Conservation (phyloP, 768 basidiomycete species). For the Serendipita sp. region DNA sequence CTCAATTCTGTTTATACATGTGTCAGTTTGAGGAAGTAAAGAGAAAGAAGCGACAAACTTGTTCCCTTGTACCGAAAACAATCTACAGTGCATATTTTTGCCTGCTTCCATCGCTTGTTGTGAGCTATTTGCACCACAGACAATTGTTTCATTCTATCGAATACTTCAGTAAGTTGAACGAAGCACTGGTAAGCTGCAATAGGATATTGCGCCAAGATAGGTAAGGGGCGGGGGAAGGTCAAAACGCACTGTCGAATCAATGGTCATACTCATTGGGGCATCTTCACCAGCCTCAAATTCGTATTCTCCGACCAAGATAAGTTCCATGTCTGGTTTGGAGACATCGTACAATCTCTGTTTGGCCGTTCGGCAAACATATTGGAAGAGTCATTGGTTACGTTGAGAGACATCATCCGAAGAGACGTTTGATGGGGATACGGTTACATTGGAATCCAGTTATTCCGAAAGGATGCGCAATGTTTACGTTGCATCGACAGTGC, state of each 20-base stretch:
- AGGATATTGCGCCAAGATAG: conserved; percentile 18
- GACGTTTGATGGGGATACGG: too few species aligned
- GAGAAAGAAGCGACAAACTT: conserved; percentile 31
- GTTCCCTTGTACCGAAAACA: conserved; percentile 41
- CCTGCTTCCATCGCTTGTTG: conserved; percentile 43
- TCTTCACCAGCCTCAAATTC: conserved; percentile 73
- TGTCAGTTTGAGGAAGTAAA: neutral
- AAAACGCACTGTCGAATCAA: conserved; percentile 37
- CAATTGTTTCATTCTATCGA: conserved; percentile 27
- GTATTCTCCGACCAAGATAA: conserved; percentile 48
- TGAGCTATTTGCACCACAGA: conserved; percentile 80
- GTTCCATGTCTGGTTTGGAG: conserved; percentile 28
- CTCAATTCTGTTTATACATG: conserved; percentile 29
- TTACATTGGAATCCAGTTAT: too few species aligned
- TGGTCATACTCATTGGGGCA: conserved; percentile 91
- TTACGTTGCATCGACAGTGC: too few species aligned
- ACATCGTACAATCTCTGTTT: conserved; percentile 54
- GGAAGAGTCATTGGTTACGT: neutral
- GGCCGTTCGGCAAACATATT: neutral
- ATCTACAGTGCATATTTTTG: conserved; percentile 73
- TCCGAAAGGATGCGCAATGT: too few species aligned
- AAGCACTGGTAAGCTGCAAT: conserved; percentile 5
- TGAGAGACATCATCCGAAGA: too few species aligned
- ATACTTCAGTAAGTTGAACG: too few species aligned
- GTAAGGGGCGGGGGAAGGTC: neutral